Evolutionary conservation across 495 filamentous ascomycete genomes (phyloP), one percentile per base, ranked within the genome.

Genomic region (Neurospora cerealis): DNA sequence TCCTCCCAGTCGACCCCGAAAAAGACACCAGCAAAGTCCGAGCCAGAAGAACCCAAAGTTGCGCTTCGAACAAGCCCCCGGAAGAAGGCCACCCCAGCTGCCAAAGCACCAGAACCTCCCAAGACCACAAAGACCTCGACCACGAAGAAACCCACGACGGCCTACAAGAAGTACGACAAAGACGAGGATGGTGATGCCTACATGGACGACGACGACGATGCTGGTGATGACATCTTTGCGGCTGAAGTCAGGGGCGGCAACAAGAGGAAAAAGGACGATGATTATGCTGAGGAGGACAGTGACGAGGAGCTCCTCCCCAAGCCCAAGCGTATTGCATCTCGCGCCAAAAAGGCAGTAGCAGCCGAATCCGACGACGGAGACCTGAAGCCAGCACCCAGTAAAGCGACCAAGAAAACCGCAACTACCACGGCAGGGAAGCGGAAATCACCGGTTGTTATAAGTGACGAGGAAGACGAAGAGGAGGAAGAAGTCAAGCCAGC

Each of bases 171-270:
- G 54, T 73, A 82, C 70, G 77, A 73, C 70, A 60, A 74, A 5
- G 76, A 79, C 48, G 79, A 86, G 21, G 85, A 88, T 39, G 84
- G 83, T 2, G 86, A 88, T 76, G 86, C 83, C 38, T 82, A 86
- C 40, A 73, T 89, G 71, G 87, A 91, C 42, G 91, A 91, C 70
- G 88, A 87, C 71, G 83, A 85, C n/a, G 88, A 92, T 71, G 91
- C 86, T 6, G 89, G 86, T 15, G 92, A 94, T 73, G 92, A 95
- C 76, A 91, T 94, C 19, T 92, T 91, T 78, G 89, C 88, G 2
- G 87, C 88, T 0, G 90, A 91, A 69, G 88, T 87, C n/a, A 87
- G 84, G 75, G 81, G 80, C 72, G 82, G 83, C 66, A 80, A 80
- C 69, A 92, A 90, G 74, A 79, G 87, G 44, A 91, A 89, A 78